Conservation (phyloP, 257 asterid genomes). For the Coffea canephora region DNA sequence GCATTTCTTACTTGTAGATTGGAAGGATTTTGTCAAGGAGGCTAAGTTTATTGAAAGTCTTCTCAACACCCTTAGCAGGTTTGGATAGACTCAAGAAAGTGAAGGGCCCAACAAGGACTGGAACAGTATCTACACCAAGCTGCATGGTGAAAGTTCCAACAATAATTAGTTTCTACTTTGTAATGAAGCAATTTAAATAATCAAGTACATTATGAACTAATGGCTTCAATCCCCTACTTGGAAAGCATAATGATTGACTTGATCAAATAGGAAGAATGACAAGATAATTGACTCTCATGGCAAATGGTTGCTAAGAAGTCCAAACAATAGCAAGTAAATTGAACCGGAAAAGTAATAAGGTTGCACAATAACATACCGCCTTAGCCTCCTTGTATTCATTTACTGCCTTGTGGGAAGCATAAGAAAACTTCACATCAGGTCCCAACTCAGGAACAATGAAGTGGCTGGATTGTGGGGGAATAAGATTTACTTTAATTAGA, state of each 20-base stretch:
- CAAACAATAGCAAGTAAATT: not conserved
- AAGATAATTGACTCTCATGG: not conserved
- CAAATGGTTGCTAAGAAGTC: not conserved
- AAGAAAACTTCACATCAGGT: conserved; percentile 73
- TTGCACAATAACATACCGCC: conserved; percentile 47
- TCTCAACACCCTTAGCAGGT: conserved; percentile 96
- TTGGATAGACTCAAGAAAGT: conserved; percentile 81
- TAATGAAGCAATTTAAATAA: not conserved
- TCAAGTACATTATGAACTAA: not conserved
- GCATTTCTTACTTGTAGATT: conserved; percentile 63
- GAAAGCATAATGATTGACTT: not conserved
- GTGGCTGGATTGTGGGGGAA: conserved; percentile 55
- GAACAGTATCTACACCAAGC: conserved; percentile 90
- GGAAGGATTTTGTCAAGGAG: conserved; percentile 92
- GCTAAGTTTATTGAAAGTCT: conserved; percentile 69
- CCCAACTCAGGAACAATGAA: conserved; percentile 92
- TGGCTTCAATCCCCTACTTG: not conserved
- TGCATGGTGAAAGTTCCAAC: conserved; percentile 29
- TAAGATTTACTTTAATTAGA: not conserved
- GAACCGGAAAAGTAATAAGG: not conserved
- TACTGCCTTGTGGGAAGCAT: conserved; percentile 94
- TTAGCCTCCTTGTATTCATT: conserved; percentile 90
- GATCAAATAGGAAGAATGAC: not conserved
- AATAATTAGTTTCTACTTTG: conserved; percentile 11
- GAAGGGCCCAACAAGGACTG: conserved; percentile 91